Percentiles rank a stretch among this genome's conserved stretches.
These are phyloP conservation scores for Pseudogymnoascus pannorum DNA, from an alignment of 2,329 filamentous ascomycete genomes.

Conservation along the genomic window DNA sequence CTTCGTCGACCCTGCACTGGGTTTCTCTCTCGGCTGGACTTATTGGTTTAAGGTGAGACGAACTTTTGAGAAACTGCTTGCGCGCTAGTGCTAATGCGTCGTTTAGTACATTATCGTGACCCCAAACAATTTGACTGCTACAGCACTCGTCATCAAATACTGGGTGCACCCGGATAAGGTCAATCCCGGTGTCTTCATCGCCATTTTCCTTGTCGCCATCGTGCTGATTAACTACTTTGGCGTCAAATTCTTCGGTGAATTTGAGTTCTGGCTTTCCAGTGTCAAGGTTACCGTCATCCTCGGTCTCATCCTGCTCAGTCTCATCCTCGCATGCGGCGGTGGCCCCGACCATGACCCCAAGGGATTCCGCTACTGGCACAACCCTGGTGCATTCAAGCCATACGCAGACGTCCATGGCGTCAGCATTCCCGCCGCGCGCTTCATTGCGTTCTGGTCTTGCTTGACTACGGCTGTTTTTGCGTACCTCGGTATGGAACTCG, in stretches of 20 bases:
- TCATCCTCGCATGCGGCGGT: conserved; percentile 58
- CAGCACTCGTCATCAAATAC: conserved; percentile 69
- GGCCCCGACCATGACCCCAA: conserved; percentile 49
- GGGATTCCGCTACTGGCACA: conserved; percentile 44
- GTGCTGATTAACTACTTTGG: conserved; percentile 59
- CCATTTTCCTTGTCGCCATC: conserved; percentile 59
- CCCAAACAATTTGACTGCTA: conserved; percentile 77
- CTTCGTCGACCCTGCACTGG: conserved; percentile 73
- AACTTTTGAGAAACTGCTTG: conserved; percentile 14
- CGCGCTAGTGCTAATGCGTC: neutral
- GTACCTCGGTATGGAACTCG: conserved; percentile 56
- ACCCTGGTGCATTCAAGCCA: conserved; percentile 34
- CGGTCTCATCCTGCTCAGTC: conserved; percentile 56
- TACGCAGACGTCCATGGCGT: conserved; percentile 33
- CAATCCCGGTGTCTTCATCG: conserved; percentile 74
- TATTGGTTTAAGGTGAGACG: conserved; percentile 27
- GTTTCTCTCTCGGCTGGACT: conserved; percentile 57
- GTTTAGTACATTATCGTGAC: conserved; percentile 74
- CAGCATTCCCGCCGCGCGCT: conserved; percentile 42
- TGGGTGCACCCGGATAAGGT: conserved; percentile 61
- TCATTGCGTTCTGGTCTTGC: conserved; percentile 51
- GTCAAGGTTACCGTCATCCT: conserved; percentile 64
- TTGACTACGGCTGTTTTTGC: conserved; percentile 48
- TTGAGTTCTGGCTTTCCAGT: conserved; percentile 53
- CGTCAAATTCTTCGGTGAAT: conserved; percentile 30